Conservation (phyloP, 129 eudicot species). For the Heracleum sosnowskyi region DNA sequence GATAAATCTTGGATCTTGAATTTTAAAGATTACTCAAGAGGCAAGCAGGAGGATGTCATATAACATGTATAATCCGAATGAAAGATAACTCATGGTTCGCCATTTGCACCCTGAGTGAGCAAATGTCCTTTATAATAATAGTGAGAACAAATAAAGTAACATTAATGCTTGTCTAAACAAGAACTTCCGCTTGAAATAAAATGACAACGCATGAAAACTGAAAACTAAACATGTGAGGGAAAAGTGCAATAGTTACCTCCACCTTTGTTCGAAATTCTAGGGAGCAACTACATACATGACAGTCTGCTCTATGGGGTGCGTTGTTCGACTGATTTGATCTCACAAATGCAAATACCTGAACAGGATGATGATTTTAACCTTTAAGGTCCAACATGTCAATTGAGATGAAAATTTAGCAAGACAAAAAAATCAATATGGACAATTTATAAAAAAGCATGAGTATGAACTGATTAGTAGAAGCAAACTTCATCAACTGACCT, state of each 20-base stretch:
- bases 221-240: not conserved
- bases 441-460: not conserved
- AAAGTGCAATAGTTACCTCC: constrained; percentile 41
- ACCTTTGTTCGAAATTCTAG: constrained; percentile 85
- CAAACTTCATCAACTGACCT: constrained; percentile 43
- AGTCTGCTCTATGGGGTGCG: constrained; percentile 75
- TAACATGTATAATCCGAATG: too few species aligned
- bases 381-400: not conserved
- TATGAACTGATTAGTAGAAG: not conserved
- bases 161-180: not conserved
- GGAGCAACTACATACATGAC: constrained; percentile 85
- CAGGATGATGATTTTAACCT: not conserved
- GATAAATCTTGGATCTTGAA: too few species aligned
- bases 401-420: not conserved
- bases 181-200: not conserved
- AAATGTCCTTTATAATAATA: too few species aligned
- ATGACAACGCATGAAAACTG: not conserved
- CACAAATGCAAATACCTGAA: constrained; percentile 95
- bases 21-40: too few species aligned
- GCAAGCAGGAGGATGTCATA: too few species aligned
- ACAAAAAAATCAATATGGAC: not conserved
- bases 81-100: not conserved
- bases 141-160: not conserved
- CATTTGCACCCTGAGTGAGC: not conserved
- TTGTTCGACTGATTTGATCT: constrained; percentile 43